phyloP scores from a whole-genome alignment of 768 basidiomycete species.

The Pleurotus cornucopiae region DNA sequence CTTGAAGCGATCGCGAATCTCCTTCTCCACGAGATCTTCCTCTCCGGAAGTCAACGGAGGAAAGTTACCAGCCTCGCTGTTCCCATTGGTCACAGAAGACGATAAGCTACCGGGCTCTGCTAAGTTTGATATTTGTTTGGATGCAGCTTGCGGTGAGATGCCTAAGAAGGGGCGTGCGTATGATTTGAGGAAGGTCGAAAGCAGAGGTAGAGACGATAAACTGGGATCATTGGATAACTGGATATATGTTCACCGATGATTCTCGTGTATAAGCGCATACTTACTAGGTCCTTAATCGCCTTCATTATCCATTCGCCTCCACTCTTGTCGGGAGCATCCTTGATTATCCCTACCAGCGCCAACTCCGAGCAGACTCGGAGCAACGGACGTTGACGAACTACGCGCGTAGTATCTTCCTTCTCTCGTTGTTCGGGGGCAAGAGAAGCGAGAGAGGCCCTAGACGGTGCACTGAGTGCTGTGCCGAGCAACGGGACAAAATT shows the following conservation, averaged over 20 bases:
- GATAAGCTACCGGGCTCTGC: slow-evolving; percentile 58
- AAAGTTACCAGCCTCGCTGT: slow-evolving; percentile 28
- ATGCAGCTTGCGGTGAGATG: slow-evolving; percentile 44
- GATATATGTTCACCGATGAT: slow-evolving; percentile 8
- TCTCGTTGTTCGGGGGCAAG: slow-evolving; percentile 79
- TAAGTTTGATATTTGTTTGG: slow-evolving; percentile 56
- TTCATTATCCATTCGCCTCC: slow-evolving; percentile 92
- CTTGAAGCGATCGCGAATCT: slow-evolving; percentile 84
- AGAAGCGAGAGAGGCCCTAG: slow-evolving; percentile 49
- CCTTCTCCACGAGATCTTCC: slow-evolving; percentile 79
- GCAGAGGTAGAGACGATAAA: slow-evolving; percentile 82
- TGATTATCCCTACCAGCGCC: slow-evolving; percentile 81
- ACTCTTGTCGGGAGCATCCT: slow-evolving; percentile 63
- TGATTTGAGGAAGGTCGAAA: slow-evolving; percentile 91
- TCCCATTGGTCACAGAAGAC: slow-evolving; percentile 22
- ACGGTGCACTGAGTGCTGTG: slow-evolving; percentile 53
- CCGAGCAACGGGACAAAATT: slow-evolving; percentile 59
- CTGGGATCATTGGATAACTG: slow-evolving; percentile 87
- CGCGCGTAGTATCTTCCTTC: slow-evolving; percentile 81
- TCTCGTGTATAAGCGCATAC: slow-evolving; percentile 18
- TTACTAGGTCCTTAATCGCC: slow-evolving; percentile 76
- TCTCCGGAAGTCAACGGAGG: slow-evolving; percentile 43
- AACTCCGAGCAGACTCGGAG: slow-evolving; percentile 88
- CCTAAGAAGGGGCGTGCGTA: slow-evolving; percentile 88
- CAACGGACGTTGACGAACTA: slow-evolving; percentile 79